Percentiles rank a stretch among this genome's conserved stretches.
Evolutionary conservation across 2,329 filamentous ascomycete species (phyloP).

Genomic region (Epichloe sibirici): DNA sequence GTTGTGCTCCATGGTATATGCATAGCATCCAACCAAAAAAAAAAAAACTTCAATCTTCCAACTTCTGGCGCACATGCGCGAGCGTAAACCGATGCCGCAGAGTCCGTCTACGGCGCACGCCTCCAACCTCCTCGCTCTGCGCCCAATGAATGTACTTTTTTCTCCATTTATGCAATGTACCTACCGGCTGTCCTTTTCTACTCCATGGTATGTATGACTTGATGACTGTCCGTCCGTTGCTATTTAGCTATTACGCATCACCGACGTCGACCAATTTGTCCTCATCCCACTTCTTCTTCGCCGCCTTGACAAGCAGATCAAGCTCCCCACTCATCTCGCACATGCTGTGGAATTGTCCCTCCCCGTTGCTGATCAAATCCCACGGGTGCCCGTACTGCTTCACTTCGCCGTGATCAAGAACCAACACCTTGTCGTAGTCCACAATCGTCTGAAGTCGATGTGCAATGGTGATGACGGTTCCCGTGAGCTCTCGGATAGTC

Average conservation of each 20-base stretch:
- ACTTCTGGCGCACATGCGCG: not conserved
- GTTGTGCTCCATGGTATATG: not conserved
- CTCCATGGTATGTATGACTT: not conserved
- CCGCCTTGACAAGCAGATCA: slow-evolving; percentile 36
- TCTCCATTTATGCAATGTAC: no score
- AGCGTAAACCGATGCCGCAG: not conserved
- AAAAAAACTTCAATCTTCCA: slow-evolving; percentile 5
- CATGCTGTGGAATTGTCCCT: slow-evolving; percentile 51
- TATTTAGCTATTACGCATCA: not conserved
- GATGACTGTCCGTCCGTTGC: not conserved
- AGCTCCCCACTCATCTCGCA: slow-evolving; percentile 52
- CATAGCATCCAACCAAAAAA: not conserved
- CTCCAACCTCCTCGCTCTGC: no score
- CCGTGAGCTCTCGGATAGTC: slow-evolving; percentile 83
- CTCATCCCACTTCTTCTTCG: slow-evolving; percentile 40
- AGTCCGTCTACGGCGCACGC: not conserved
- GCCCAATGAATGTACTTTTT: no score
- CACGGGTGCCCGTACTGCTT: slow-evolving; percentile 87
- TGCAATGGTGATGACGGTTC: slow-evolving; percentile 93
- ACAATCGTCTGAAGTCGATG: slow-evolving; percentile 94
- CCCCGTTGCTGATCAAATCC: slow-evolving; percentile 60
- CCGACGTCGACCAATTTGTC: slow-evolving; percentile 24
- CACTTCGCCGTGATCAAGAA: slow-evolving; percentile 78
- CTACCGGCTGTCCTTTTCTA: not conserved
- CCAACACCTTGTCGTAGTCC: slow-evolving; percentile 94